Evolutionary conservation across 139 green algal genomes (phyloP).

Genomic region (Micromonas pusilla): DNA sequence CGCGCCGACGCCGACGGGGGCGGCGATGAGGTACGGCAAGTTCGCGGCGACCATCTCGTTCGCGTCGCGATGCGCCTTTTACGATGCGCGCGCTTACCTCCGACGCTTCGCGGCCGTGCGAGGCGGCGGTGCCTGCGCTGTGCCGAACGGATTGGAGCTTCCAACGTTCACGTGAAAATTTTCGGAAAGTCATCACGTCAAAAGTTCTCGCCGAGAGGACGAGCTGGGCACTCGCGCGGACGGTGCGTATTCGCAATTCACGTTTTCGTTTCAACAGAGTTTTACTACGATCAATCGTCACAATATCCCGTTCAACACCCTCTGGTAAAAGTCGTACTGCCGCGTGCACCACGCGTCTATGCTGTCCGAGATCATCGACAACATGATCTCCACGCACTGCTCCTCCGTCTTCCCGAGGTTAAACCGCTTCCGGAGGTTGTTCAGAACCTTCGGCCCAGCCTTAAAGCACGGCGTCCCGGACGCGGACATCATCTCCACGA

Average conservation of each 20-base stretch:
- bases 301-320: constrained; percentile 90
- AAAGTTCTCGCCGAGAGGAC: too few species aligned
- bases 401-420: constrained; percentile 53
- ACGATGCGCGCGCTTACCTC: too few species aligned
- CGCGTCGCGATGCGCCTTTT: too few species aligned
- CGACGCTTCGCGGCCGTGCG: too few species aligned
- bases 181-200: too few species aligned
- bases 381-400: constrained; percentile 70
- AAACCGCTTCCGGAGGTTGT: constrained; percentile 79
- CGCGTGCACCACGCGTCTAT: constrained; percentile 92
- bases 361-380: constrained; percentile 78
- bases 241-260: too few species aligned
- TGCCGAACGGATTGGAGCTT: too few species aligned
- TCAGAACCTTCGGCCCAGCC: constrained; percentile 56
- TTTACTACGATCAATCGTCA: constrained; percentile 32
- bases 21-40: not conserved
- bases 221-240: too few species aligned
- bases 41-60: too few species aligned
- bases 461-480: constrained; percentile 92
- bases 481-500: constrained; percentile 80
- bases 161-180: too few species aligned
- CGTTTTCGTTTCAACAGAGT: too few species aligned
- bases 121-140: too few species aligned
- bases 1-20: constrained; percentile 16
- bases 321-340: constrained; percentile 98